phyloP scores from a whole-genome alignment of 345 rosid genomes.

The Laguncularia racemosa region DNA sequence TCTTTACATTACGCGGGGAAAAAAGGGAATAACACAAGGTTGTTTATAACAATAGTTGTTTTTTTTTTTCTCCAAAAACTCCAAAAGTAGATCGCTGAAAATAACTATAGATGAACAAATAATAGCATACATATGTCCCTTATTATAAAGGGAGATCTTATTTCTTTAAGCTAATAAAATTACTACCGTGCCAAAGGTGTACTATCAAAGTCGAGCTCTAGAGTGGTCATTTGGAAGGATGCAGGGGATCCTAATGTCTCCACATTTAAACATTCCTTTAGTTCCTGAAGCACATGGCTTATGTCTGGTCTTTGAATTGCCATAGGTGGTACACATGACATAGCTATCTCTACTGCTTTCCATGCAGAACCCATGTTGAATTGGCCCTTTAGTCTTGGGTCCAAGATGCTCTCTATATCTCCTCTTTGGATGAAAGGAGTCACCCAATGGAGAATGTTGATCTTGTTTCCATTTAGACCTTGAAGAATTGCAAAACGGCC shows the following conservation, averaged over 20 bases:
- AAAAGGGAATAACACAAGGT: no score
- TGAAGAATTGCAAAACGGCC: conserved; percentile 18
- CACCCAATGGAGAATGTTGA: conserved; percentile 6
- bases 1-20: no score
- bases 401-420: conserved; percentile 15
- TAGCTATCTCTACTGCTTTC: conserved; percentile 20
- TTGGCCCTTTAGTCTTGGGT: conserved; percentile 8
- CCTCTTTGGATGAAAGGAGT: conserved; percentile 12
- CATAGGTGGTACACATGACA: conserved; percentile 6
- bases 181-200: no score
- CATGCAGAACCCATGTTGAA: conserved; percentile 7
- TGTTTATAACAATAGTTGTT: no score
- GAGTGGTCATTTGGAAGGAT: not conserved
- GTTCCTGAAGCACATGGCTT: conserved; percentile 8
- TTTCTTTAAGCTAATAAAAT: no score
- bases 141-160: no score
- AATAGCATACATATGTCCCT: no score
- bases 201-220: not conserved
- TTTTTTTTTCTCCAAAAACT: no score
- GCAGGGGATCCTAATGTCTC: not conserved
- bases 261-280: conserved; percentile 10
- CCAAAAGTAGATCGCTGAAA: no score
- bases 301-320: conserved; percentile 17
- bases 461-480: not conserved
- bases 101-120: no score